Base-by-base conservation (phyloP, 495 filamentous ascomycete genomes). In the Lepidopterella palustris region DNA sequence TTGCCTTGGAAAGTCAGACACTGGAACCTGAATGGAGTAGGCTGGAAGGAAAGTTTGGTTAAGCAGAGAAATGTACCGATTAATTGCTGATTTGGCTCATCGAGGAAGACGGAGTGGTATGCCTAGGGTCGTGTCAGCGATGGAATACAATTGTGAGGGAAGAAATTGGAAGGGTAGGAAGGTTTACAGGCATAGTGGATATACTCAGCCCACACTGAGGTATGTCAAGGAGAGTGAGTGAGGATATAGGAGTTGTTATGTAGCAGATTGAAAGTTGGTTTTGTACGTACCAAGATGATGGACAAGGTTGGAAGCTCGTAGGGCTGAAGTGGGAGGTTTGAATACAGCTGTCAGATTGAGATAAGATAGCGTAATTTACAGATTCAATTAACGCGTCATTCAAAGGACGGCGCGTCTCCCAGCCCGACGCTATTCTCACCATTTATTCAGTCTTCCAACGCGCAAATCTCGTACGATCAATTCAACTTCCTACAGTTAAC, bases 21-120 rank as follows among this genome's bases (percentile, higher is more conserved):
- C 18, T 10, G 24, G 27, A 9, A 24, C 8, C 23, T 23, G 35
- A 45, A 20, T 21, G 8, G 52, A 24, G 53, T 27, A 18, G n/a
- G 25, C 40, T 57, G 60, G 67, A 64, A 66, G 61, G 61, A 42
- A 23, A 15, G 28, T 6, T 32, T 9, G 5, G 25, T 51, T 40
- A 49, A 23, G 24, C 53, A 65, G 73, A 26, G 55, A 62, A 65
- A 70, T 10, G 53, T 78, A 84, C 82, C 83, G 66, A 86, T 85
- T 68, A 85, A 66, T 54, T 82, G 81, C 66, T 86, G 83, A 72
- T 85, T 81, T 50, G 79, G 82, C 72, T 92, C 88, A 66, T 84
- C 79, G 72, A 95, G 87, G 84, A 95, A 95, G 79, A 92, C 85
- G 70, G 88, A 92, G 79, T 93, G 90, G 79, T 93, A 95, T 76